Base-by-base conservation (phyloP, 129 eudicot species). In the Arctium minus region DNA sequence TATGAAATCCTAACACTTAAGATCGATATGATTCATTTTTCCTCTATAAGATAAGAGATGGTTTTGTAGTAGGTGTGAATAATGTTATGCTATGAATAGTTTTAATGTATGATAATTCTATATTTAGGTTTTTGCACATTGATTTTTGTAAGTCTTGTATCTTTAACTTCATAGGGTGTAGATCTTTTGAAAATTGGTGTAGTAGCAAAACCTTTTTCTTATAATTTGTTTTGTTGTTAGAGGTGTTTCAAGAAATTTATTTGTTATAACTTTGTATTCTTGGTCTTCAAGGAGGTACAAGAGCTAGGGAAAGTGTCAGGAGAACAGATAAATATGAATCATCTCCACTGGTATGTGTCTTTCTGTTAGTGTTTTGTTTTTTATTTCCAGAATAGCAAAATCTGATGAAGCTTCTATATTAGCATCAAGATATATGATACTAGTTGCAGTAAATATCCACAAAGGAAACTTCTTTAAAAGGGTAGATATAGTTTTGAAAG, bases 291-390 rank as follows among this genome's bases (percentile, higher is more conserved):
- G 84, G 80, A 42, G 84, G 84, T 79, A 17, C 87, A 73, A 74
- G 87, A 79, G 80, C 84, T 32, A 79, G 76, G 71, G 46, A 48
- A 73, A 73, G 80, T 65, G 11, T 75, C 80, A 73, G 36, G 40
- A 73, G 84, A 79, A 84, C 72, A 79, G 40, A 37, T 35, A 79
- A 46, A 38, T 70, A 73, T 22, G 87, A 84, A 46, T 73, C 87
- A 42, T 74, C 84, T 79, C 84, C 87, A 79, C 62, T 27, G 87
- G 87, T 79, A 79, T 35, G 84, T 33, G 42, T 69, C 74, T 75
- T 83, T 78, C 17, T 84, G 8, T 4, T 38, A 48, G 32, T 75
- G n/a, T 69, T 40, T 11, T 30, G 6, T 8, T 53, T 39, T 30
- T 9, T 39, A 18, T 60, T 15, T 74, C 46, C 68, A 3, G 17